Percentiles rank a stretch among this genome's conserved stretches.
Conservation (phyloP, 202 grass and related monocot genomes). For the Digitaria exilis region DNA sequence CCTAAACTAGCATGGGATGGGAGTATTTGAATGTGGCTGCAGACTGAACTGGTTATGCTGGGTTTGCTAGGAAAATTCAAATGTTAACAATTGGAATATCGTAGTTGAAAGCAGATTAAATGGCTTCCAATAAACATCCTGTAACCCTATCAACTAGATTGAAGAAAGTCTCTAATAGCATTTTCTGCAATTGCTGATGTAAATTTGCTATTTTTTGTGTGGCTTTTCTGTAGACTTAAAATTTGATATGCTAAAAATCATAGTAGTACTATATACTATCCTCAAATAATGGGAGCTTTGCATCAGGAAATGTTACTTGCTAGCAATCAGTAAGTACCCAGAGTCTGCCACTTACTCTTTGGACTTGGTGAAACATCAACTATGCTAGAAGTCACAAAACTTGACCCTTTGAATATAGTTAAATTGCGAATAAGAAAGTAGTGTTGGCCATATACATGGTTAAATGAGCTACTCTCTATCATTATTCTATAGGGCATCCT, state of each 20-base stretch:
- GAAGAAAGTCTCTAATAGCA: not conserved
- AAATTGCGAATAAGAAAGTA: not conserved
- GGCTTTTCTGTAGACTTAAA: not conserved
- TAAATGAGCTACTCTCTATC: constrained; percentile 2
- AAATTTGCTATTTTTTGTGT: not conserved
- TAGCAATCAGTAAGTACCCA: not conserved
- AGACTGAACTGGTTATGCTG: not conserved
- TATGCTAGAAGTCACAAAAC: not conserved
- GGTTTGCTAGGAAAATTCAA: not conserved
- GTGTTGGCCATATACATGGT: not conserved
- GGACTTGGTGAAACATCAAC: not conserved
- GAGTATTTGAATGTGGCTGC: not conserved
- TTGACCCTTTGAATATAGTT: not conserved
- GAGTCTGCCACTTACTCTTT: constrained; percentile 3
- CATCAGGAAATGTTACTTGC: not conserved
- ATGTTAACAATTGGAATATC: not conserved
- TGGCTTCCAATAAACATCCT: constrained; percentile 3
- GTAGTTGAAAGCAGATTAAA: constrained; percentile 1
- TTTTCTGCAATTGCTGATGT: constrained; percentile 20
- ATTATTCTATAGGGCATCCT: not conserved
- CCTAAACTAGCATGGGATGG: not conserved
- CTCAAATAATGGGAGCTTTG: not conserved
- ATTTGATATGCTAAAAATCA: not conserved
- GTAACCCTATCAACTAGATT: constrained; percentile 7
- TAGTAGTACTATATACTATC: not conserved